Conservation (phyloP, 805 yeast genomes). For the Middelhovenomyces tepae region DNA sequence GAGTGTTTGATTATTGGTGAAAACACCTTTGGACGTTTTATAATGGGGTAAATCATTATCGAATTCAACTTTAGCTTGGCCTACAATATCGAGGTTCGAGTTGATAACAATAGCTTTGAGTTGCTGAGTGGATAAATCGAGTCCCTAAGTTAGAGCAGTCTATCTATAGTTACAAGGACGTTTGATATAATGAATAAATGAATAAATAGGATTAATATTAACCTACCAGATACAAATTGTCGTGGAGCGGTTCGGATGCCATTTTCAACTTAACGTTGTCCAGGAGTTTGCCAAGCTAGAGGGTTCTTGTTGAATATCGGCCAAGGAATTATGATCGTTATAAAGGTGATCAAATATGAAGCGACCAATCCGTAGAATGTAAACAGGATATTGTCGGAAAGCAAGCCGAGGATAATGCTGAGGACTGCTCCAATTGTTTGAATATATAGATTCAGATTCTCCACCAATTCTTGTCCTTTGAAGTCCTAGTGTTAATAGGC, state of each 20-base stretch:
- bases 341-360: background rate
- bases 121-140: conserved; percentile 87
- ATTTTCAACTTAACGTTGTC: too few species aligned
- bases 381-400: conserved; percentile 1
- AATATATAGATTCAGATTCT: background rate
- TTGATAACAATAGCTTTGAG: conserved; percentile 64
- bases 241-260: too few species aligned
- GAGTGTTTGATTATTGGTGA: conserved; percentile 41
- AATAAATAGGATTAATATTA: too few species aligned
- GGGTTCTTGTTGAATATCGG: conserved; percentile 3
- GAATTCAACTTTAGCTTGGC: conserved; percentile 60
- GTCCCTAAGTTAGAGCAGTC: too few species aligned
- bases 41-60: conserved; percentile 56
- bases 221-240: too few species aligned
- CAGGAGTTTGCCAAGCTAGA: conserved; percentile 1
- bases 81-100: conserved; percentile 41
- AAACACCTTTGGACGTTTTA: conserved; percentile 67
- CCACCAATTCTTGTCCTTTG: conserved; percentile 1
- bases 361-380: background rate
- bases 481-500: too few species aligned
- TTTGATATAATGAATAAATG: too few species aligned
- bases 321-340: conserved; percentile 3
- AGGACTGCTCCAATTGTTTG: conserved; percentile 1
- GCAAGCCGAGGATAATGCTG: background rate
- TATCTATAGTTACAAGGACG: too few species aligned